phyloP scores from a whole-genome alignment of 176 grass and related monocot genomes.

The Stipa capillata region DNA sequence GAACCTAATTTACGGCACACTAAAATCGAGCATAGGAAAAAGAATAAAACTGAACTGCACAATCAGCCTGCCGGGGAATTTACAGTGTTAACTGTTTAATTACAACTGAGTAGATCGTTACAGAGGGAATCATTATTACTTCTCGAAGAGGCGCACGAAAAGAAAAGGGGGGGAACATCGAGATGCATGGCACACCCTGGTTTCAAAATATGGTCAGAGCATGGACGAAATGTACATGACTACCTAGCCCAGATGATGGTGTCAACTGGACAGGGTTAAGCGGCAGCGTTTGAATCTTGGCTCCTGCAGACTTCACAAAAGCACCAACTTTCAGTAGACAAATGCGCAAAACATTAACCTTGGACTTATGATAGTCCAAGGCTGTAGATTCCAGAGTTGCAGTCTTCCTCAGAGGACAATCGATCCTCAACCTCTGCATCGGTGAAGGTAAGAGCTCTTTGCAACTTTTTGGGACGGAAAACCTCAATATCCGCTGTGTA shows the following conservation, averaged over 20 bases:
- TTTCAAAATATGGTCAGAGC: constrained; percentile 36
- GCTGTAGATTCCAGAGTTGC: constrained; percentile 27
- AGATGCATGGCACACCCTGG: background rate
- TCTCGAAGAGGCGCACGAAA: background rate
- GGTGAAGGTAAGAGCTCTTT: constrained; percentile 93
- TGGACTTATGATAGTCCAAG: constrained; percentile 11
- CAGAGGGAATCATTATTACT: background rate
- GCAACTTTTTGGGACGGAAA: constrained; percentile 77
- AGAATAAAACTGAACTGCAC: background rate
- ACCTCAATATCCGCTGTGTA: constrained; percentile 72
- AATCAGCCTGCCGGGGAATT: background rate
- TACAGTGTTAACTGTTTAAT: background rate
- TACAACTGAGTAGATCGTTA: constrained; percentile 12
- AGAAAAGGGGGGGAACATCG: background rate
- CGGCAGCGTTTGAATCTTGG: background rate
- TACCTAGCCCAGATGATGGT: constrained; percentile 6
- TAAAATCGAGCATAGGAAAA: background rate
- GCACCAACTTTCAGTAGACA: background rate
- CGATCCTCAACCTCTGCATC: constrained; percentile 78
- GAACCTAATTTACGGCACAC: background rate
- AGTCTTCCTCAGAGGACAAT: constrained; percentile 48
- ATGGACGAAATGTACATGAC: constrained; percentile 10
- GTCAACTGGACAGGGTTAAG: constrained; percentile 4
- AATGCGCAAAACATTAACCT: background rate
- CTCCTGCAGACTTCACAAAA: background rate